A percentile compares a stretch with the other conserved stretches of the same genome.
Conservation (phyloP, 1,284 basidiomycete species). For the Ganoderma lucidum region DNA sequence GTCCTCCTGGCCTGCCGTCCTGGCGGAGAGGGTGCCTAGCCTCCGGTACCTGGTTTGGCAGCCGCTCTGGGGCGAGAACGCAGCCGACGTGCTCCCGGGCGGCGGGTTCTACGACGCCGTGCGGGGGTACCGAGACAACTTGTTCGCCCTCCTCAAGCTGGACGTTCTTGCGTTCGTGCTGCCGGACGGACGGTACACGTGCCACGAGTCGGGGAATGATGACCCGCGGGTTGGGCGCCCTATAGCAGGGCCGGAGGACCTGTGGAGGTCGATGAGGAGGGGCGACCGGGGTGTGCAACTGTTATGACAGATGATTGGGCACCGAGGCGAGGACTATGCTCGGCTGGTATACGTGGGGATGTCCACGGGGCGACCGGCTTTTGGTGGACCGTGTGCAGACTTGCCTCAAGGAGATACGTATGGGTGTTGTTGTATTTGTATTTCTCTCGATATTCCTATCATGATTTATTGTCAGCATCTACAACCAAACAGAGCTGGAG, state of each 20-base stretch:
- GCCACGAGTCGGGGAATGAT: neutral
- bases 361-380: neutral
- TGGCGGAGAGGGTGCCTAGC: neutral
- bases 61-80: neutral
- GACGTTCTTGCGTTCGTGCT: neutral
- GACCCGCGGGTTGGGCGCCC: neutral
- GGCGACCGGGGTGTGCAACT: neutral
- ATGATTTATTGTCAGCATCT: neutral
- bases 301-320: neutral
- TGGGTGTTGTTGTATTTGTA: neutral
- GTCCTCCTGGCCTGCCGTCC: neutral
- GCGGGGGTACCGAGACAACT: neutral
- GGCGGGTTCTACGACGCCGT: neutral
- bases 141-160: neutral
- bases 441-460: neutral
- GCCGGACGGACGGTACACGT: neutral
- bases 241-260: neutral
- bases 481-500: neutral
- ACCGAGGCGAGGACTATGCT: neutral
- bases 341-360: neutral
- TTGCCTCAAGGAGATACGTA: neutral
- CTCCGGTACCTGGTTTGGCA: conserved; percentile 4
- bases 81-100: neutral
- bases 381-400: neutral
- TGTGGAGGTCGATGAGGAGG: neutral